Percentiles rank a stretch among this genome's conserved stretches.
Evolutionary conservation across 2,329 filamentous ascomycete species (phyloP).

Genomic region (Venturia pyrina): DNA sequence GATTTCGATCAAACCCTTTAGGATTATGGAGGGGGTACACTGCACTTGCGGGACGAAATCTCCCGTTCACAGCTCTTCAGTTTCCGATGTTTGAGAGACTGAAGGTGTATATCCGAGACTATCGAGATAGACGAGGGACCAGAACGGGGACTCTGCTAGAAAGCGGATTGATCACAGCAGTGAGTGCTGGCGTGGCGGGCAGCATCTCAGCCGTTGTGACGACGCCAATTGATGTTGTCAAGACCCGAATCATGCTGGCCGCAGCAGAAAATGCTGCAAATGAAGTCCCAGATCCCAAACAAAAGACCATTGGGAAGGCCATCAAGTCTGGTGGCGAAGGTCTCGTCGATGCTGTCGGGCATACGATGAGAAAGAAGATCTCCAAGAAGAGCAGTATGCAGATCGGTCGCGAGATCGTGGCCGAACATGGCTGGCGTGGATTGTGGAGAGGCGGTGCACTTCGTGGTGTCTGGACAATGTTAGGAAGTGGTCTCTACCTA

Average conservation of each 20-base stretch:
- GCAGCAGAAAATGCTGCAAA: conserved; percentile 32
- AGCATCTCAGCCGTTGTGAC: conserved; percentile 69
- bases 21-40: conserved; percentile 63
- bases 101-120: conserved; percentile 42
- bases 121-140: conserved; percentile 29
- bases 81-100: conserved; percentile 78
- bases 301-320: conserved; percentile 15
- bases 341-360: conserved; percentile 31
- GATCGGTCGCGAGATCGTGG: conserved; percentile 56
- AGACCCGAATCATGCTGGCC: conserved; percentile 78
- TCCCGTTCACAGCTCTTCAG: conserved; percentile 80
- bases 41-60: conserved; percentile 68
- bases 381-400: conserved; percentile 34
- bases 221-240: conserved; percentile 81
- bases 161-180: conserved; percentile 59
- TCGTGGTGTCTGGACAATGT: conserved; percentile 67
- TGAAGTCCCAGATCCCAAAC: conserved; percentile 20
- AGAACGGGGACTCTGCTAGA: conserved; percentile 45
- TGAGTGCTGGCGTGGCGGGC: conserved; percentile 65
- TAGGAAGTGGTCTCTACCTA: conserved; percentile 76
- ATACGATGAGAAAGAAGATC: conserved; percentile 20
- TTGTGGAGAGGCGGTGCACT: conserved; percentile 69
- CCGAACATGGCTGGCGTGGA: conserved; percentile 58
- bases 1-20: conserved; percentile 46
- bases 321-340: conserved; percentile 4